Base-by-base conservation (phyloP, 2,329 filamentous ascomycete genomes). In the Teratosphaeria gauchensis region DNA sequence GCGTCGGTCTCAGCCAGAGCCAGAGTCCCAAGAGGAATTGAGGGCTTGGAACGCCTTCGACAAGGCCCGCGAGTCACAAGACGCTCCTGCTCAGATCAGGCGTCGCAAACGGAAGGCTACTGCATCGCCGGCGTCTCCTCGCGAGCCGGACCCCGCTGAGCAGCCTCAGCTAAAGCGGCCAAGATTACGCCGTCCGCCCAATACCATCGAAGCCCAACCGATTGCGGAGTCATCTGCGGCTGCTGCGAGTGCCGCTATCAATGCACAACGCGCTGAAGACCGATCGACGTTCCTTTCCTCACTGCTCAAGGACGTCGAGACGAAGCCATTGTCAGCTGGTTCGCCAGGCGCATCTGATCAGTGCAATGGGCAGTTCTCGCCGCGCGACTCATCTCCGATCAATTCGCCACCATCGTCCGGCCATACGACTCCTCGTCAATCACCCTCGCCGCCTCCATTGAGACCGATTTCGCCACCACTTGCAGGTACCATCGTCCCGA, bases 11-110 rank as follows among this genome's bases (percentile, higher is more conserved):
- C 32, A 32, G 38, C 82, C 82, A 35, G 81, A 84, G 51, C 83
- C 84, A 42, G 89, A 95, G 72, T 88, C 87, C 7, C 77, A 86
- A 51, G 91, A 96, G 65, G 91, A 95, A 72, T 80, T 87, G 57
- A 82, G 85, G 59, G 90, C 92, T 3, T 96, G 92, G 94, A 90
- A 91, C 62, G 90, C 89, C 21, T 86, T 97, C 62, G 92, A 96
- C 65, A 89, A 87, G 71, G 91, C 89, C 51, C 83, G 90, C 63
- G 87, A 92, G 61, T 81, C 83, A 19, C 82, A 88, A 63, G 79
- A 77, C 61, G 66, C 63, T n/a, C 63, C 67, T 7, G n/a, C 57
- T 11, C 54, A 55, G 6, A 53, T 60, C 16, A 48, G 64, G 59
- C 61, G 62, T 24, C 84, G 89, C 60, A 91, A 96, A 75, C 84